A percentile compares a stretch with the other conserved stretches of the same genome.
Evolutionary conservation across 768 basidiomycete genomes (phyloP).

Genomic region (Cytidiella melzeri): DNA sequence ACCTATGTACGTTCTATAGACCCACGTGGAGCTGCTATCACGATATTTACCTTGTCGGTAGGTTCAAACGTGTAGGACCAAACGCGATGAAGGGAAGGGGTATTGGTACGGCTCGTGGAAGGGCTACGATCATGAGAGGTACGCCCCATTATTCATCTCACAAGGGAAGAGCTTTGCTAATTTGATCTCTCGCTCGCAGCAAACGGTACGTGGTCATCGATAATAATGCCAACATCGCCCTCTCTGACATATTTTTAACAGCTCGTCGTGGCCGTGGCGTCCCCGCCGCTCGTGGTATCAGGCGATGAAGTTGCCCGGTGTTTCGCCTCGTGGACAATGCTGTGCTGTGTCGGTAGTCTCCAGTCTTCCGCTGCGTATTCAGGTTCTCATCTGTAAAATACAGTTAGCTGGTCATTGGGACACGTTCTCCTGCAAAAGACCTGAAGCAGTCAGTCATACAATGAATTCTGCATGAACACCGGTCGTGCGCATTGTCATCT

Average conservation of each 20-base stretch:
- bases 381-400: background rate
- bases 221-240: background rate
- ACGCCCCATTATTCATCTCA: slow-evolving; percentile 26
- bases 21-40: slow-evolving; percentile 3
- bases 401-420: background rate
- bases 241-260: slow-evolving; percentile 26
- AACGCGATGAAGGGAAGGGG: slow-evolving; percentile 98
- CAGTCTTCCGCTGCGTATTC: slow-evolving; percentile 2
- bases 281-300: slow-evolving; percentile 69
- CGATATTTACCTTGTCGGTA: slow-evolving; percentile 27
- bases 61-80: slow-evolving; percentile 98
- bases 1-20: slow-evolving; percentile 70
- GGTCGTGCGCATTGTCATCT: too few species aligned
- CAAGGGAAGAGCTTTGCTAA: slow-evolving; percentile 1
- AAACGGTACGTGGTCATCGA: slow-evolving; percentile 50
- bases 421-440: too few species aligned
- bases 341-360: slow-evolving; percentile 18
- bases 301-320: slow-evolving; percentile 45
- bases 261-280: slow-evolving; percentile 87
- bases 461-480: background rate
- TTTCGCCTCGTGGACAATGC: background rate
- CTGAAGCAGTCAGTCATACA: background rate
- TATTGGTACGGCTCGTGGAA: slow-evolving; percentile 98
- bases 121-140: slow-evolving; percentile 99
- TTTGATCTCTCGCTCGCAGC: slow-evolving; percentile 39